Percentiles rank a stretch among this genome's conserved stretches.
Conservation (phyloP, 768 basidiomycete species). For the Serendipita indica region DNA sequence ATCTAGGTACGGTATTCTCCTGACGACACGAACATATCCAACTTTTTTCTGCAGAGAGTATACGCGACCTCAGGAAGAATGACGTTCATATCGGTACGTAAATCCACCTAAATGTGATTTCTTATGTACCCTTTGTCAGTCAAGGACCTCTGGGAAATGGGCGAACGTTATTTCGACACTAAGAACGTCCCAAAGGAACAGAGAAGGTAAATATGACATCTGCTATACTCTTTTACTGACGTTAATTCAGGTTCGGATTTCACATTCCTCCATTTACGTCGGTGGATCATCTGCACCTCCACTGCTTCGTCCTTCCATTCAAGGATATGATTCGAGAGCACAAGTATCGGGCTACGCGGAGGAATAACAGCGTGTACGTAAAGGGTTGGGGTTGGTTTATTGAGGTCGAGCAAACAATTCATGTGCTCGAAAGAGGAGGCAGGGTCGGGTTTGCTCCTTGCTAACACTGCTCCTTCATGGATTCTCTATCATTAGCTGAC, state of each 20-base stretch:
- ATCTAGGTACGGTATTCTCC: constrained; percentile 22
- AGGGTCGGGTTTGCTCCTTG: constrained; percentile 38
- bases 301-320: constrained; percentile 58
- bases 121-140: constrained; percentile 17
- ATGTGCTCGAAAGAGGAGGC: constrained; percentile 41
- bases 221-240: constrained; percentile 9
- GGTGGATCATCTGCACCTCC: constrained; percentile 59
- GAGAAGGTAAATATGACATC: constrained; percentile 10
- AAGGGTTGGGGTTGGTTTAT: constrained; percentile 68
- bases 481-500: too few relatives aligned
- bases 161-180: constrained; percentile 35
- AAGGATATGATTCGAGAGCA: constrained; percentile 23
- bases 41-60: constrained; percentile 31
- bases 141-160: constrained; percentile 22
- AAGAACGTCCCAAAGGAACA: constrained; percentile 32
- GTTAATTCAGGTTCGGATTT: constrained; percentile 45
- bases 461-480: too few relatives aligned
- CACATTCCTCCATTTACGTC: constrained; percentile 70
- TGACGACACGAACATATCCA: constrained; percentile 6
- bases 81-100: constrained; percentile 39
- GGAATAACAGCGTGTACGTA: constrained; percentile 21
- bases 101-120: constrained; percentile 10
- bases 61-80: constrained; percentile 30
- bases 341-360: constrained; percentile 34
- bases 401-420: constrained; percentile 43